Conservation (phyloP, 2,329 filamentous ascomycete species). For the Byssothecium circinans region DNA sequence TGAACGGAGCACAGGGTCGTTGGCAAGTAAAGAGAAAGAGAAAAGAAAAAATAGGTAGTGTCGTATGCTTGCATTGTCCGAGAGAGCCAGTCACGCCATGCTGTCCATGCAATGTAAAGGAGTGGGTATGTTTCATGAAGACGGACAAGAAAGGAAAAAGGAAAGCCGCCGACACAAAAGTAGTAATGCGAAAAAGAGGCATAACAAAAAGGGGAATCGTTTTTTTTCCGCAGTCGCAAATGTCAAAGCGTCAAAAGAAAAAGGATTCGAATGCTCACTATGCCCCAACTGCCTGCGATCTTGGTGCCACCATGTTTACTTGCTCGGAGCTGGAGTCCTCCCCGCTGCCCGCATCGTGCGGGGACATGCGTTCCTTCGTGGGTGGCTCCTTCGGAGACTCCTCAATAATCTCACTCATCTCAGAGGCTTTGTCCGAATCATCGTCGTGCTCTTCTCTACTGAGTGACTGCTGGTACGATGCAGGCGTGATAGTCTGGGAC, state of each 20-base stretch:
- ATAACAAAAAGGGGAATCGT: background rate
- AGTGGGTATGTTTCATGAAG: background rate
- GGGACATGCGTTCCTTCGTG: slow-evolving; percentile 11
- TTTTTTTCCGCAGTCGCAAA: background rate
- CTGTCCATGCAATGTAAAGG: background rate
- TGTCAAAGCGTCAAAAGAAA: slow-evolving; percentile 2
- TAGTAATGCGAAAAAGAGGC: background rate
- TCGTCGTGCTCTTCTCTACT: slow-evolving; percentile 18
- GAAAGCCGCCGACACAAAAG: background rate
- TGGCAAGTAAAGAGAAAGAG: background rate
- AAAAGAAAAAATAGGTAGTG: background rate
- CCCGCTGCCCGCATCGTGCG: slow-evolving; percentile 15
- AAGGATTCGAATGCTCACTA: slow-evolving; percentile 12
- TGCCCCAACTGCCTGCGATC: slow-evolving; percentile 17
- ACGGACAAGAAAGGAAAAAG: background rate
- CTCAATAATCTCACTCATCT: slow-evolving; percentile 41
- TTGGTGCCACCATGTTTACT: slow-evolving; percentile 11
- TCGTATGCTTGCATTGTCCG: background rate
- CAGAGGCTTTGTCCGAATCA: slow-evolving; percentile 29
- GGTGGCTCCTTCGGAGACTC: slow-evolving; percentile 27
- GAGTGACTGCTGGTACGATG: slow-evolving; percentile 27
- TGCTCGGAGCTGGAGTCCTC: slow-evolving; percentile 16
- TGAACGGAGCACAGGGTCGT: background rate
- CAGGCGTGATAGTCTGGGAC: slow-evolving; percentile 39
- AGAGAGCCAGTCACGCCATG: background rate